These are phyloP conservation scores for Colletotrichum lindemuthianum DNA, from an alignment of 2,329 filamentous ascomycete species.

Conservation along the genomic window DNA sequence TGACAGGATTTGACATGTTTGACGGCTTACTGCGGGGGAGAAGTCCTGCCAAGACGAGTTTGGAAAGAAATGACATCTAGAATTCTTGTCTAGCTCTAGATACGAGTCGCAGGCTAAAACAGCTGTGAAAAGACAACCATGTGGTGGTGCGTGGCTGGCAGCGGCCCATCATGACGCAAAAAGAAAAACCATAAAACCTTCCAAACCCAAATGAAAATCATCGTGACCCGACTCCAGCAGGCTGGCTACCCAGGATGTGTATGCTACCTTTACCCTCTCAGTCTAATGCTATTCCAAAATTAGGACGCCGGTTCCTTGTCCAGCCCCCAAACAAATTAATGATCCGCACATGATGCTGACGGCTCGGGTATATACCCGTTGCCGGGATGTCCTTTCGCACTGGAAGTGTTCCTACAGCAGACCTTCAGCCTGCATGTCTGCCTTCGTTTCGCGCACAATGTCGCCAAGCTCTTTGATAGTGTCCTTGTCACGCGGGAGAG, in stretches of 20 bases:
- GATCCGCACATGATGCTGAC: conserved; percentile 7
- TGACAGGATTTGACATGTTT: background rate
- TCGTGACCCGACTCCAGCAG: conserved; percentile 32
- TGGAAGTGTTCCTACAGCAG: conserved; percentile 8
- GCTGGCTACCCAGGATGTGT: conserved; percentile 29
- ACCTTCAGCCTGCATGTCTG: conserved; percentile 33
- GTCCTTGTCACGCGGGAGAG: conserved; percentile 63
- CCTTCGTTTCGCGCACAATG: conserved; percentile 48
- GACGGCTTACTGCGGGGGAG: conserved; percentile 4
- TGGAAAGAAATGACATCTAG: conserved; percentile 1
- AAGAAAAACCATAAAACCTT: conserved; percentile 4
- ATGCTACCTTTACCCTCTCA: conserved; percentile 18
- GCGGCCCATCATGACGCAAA: background rate
- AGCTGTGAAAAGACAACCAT: background rate
- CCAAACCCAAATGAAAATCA: conserved; percentile 18
- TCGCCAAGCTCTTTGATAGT: conserved; percentile 59
- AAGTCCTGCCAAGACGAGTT: conserved; percentile 7
- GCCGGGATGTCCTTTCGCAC: background rate
- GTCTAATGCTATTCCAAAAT: conserved; percentile 26
- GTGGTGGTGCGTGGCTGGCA: background rate
- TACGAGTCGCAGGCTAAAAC: background rate
- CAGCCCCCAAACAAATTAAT: conserved; percentile 1
- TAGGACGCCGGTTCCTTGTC: conserved; percentile 13
- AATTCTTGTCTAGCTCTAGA: background rate
- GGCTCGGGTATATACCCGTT: conserved; percentile 6